phyloP scores from a whole-genome alignment of 176 grass and related monocot genomes.

The Oryza rufipogon region DNA sequence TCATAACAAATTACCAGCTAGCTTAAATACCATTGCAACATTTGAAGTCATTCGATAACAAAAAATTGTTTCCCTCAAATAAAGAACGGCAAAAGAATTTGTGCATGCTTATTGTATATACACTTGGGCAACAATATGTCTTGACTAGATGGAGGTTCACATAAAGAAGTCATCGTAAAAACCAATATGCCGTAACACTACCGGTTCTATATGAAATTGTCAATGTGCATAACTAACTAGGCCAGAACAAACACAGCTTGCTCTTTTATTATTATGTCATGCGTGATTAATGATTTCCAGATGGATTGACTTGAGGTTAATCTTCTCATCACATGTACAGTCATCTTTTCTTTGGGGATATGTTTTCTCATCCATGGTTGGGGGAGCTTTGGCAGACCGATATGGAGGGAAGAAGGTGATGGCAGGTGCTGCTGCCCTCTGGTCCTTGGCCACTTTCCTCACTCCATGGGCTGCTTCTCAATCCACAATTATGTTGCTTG shows the following conservation, averaged over 20 bases:
- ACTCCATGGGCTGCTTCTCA: constrained; percentile 86
- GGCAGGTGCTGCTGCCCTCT: constrained; percentile 78
- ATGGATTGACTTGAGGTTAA: constrained; percentile 2
- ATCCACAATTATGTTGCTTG: constrained; percentile 74
- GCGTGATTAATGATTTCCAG: background rate
- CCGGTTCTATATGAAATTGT: background rate
- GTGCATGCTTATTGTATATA: background rate
- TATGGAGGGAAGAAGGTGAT: constrained; percentile 93
- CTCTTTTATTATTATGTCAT: background rate
- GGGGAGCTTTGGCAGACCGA: constrained; percentile 84
- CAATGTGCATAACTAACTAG: background rate
- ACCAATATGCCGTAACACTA: background rate
- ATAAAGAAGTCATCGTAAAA: background rate
- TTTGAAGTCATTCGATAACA: background rate
- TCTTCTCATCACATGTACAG: constrained; percentile 44
- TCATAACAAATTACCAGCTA: background rate
- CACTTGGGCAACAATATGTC: background rate
- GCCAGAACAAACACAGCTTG: background rate
- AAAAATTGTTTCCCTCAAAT: background rate
- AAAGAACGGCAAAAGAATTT: background rate
- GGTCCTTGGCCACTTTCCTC: constrained; percentile 95
- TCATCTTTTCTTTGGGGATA: constrained; percentile 98
- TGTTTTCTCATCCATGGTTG: constrained; percentile 85
- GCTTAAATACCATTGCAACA: background rate
- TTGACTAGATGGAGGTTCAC: background rate